A percentile compares a stretch with the other conserved stretches of the same genome.
Evolutionary conservation across 2,329 filamentous ascomycete species (phyloP).

Genomic region (Colletotrichum echinochloae): DNA sequence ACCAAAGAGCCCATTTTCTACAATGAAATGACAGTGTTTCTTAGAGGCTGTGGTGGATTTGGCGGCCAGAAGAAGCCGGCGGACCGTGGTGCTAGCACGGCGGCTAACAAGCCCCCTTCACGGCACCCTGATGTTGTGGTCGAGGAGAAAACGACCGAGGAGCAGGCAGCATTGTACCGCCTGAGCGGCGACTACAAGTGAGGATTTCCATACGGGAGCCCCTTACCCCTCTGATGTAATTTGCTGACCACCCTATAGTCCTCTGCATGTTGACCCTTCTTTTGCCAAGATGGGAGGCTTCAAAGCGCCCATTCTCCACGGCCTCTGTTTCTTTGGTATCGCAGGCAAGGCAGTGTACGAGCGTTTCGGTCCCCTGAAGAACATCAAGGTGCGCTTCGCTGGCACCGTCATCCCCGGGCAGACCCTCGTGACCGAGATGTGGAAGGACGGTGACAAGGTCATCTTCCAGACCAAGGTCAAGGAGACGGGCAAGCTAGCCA

Average conservation of each 20-base stretch:
- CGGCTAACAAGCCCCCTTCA: conserved; percentile 81
- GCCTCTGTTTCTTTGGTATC: conserved; percentile 95
- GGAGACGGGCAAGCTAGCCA: conserved; percentile 91
- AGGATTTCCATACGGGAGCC: conserved; percentile 43
- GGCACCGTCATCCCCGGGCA: conserved; percentile 87
- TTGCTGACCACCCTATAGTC: conserved; percentile 56
- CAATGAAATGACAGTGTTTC: conserved; percentile 94
- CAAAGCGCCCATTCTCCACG: conserved; percentile 93
- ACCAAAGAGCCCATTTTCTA: conserved; percentile 95
- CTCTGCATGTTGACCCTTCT: conserved; percentile 92
- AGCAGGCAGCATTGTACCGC: conserved; percentile 94
- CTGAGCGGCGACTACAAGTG: conserved; percentile 92
- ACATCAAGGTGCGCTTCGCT: conserved; percentile 92
- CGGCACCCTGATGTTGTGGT: conserved; percentile 83
- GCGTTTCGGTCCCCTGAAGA: conserved; percentile 85
- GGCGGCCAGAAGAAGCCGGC: conserved; percentile 82
- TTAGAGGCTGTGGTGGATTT: conserved; percentile 91
- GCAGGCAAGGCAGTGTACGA: conserved; percentile 90
- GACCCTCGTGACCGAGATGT: conserved; percentile 94
- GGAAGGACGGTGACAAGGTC: conserved; percentile 84
- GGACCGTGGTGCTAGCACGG: conserved; percentile 84
- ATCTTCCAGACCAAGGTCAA: conserved; percentile 90
- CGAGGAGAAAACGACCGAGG: conserved; percentile 87
- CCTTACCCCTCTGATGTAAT: conserved; percentile 5
- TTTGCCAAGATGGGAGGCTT: conserved; percentile 98